phyloP scores from a whole-genome alignment of 371 early-diverging fungal species.

The Rhizopus arrhizus region DNA sequence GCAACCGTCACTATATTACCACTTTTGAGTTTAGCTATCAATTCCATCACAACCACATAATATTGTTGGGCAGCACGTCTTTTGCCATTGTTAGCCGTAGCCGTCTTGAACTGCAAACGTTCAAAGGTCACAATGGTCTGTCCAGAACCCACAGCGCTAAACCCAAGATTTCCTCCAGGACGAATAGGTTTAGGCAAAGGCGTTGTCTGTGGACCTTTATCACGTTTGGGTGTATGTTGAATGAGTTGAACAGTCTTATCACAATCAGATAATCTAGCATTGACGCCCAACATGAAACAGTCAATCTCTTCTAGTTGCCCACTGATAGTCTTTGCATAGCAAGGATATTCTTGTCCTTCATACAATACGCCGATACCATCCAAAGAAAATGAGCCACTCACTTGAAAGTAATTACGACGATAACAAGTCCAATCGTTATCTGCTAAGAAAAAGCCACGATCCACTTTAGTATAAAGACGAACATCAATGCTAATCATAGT shows the following conservation, averaged over 20 bases:
- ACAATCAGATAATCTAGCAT: constrained; percentile 54
- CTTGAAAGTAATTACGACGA: constrained; percentile 88
- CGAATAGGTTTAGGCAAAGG: constrained; percentile 63
- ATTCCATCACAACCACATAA: constrained; percentile 65
- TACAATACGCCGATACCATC: constrained; percentile 41
- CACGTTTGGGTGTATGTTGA: constrained; percentile 90
- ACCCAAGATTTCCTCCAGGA: constrained; percentile 54
- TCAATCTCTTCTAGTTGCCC: constrained; percentile 27
- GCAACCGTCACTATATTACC: constrained; percentile 64
- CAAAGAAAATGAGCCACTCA: constrained; percentile 70
- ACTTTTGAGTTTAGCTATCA: constrained; percentile 56
- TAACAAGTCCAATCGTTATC: constrained; percentile 88
- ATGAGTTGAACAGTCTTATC: constrained; percentile 71
- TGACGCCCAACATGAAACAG: constrained; percentile 67
- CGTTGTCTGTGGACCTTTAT: constrained; percentile 80
- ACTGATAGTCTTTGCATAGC: constrained; percentile 46
- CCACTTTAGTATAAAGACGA: constrained; percentile 60
- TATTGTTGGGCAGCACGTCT: constrained; percentile 85
- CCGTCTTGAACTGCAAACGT: constrained; percentile 85
- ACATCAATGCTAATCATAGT: constrained; percentile 34
- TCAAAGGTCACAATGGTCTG: constrained; percentile 72
- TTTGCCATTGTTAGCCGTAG: constrained; percentile 88
- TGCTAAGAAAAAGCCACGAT: constrained; percentile 77
- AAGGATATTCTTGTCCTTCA: constrained; percentile 52
- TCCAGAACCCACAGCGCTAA: constrained; percentile 34